Base-by-base conservation (phyloP, 345 rosid genomes). In the Lumnitzera littorea region DNA sequence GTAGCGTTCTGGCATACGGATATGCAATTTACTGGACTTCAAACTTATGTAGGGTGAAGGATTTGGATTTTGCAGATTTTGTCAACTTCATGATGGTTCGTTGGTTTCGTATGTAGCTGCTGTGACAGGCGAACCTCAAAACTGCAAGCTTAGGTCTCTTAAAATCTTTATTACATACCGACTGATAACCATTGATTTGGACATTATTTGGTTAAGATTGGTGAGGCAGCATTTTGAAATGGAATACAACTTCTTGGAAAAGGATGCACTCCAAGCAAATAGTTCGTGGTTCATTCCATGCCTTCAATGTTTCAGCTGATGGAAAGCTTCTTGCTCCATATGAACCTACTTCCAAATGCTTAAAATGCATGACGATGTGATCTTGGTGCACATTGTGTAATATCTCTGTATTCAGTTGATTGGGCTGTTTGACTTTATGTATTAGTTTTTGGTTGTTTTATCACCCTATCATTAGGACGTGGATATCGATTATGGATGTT, bases 301-400 rank as follows among this genome's bases (percentile, higher is more conserved):
- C 96, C 12, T 82, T 95, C 71, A 77, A 81, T 83, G 83, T 91
- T 72, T 95, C 98, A 60, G 67, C 81, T 49, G 90, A 91, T 65
- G 98, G 98, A 57, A 85, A 80, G 65, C 78, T 88, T 56, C 83
- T 91, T 56, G 96, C 96, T 47, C 23, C 88, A 96, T 95, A 75
- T 66, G 50, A 52, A 16, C 43, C 43, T 36, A 9, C 43, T 36
- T 36, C 43, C 43, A 36, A 8, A 36, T 36, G 43, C 43, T 36
- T 36, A 4, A 36, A 8, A 36, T 36, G 8, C 43, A 36, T 5
- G 43, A 36, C 7, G 43, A 36, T 36, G 9, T 36, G 6, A n/a
- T 3, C 6, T n/a, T n/a, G n/a, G n/a, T n/a, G n/a, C n/a, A n/a
- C n/a, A n/a, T n/a, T n/a, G n/a, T 27, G 29, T 27, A 2, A 36